Evolutionary conservation across 2,329 filamentous ascomycete genomes (phyloP), one percentile per base, ranked within the genome.

Genomic region (Macroventuria anomochaeta): DNA sequence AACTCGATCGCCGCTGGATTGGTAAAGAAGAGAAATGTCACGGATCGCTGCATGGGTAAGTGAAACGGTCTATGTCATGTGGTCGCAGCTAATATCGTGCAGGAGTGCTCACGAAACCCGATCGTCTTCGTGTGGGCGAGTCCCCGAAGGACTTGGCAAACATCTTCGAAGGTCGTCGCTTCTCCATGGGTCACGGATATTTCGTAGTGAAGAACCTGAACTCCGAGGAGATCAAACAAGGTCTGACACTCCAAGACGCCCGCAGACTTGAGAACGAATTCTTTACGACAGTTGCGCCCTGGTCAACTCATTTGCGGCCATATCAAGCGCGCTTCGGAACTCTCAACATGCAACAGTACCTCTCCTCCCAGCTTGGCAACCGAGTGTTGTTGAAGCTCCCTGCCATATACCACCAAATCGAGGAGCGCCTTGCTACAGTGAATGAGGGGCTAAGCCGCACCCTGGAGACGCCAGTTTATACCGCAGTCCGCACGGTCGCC

Each of bases 91-190:
- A 44, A 44, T 18, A 21, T 21, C 13, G 3, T 1, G 80, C 90
- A 46, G 90, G 90, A 0, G 89, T 96, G 0, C 80, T 96, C 13
- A 96, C 92, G 0, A 96, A 96, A 65, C 91, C 92, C 0, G 93
- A 96, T 57, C 81, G 89, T 0, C 75, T 92, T 0, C 82, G 85
- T 0, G 69, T 75, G 0, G 80, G 80, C 0, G 78, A 81, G 1
- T 76, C 75, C 0, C 76, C 84, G 0, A 74, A 79, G 0, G 75
- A 79, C 0, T 90, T 89, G 82, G 68, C 84, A 0, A 76, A 81
- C 0, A 87, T 92, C 49, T 79, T 96, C 4, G 76, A 79, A 0
- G 85, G 85, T 0, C 68, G 83, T 2, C 82, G 83, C 2, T 90
- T 90, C 54, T 67, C 70, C 0, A 82, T 93, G 0, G 87, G 86